Percentiles rank a stretch among this genome's conserved stretches.
phyloP scores from a whole-genome alignment of 345 rosid species.

The Eucalyptus pauciflora region DNA sequence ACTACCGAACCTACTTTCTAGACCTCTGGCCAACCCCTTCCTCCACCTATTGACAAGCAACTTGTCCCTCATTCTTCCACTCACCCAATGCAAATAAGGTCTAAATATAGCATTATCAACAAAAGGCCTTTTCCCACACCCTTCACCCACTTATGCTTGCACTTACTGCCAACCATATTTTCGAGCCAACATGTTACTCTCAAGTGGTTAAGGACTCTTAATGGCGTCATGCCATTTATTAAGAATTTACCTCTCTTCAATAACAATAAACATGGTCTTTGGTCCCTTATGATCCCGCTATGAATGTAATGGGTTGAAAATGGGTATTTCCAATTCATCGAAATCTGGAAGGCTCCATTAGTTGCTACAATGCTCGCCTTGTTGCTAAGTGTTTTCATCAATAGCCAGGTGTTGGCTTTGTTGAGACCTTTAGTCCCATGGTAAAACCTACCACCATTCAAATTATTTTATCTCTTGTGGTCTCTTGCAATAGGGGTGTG shows the following conservation, averaged over 20 bases:
- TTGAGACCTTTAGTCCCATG: too few relatives aligned
- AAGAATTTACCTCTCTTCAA: too few relatives aligned
- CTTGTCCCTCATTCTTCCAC: background rate
- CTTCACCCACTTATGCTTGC: background rate
- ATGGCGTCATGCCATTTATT: background rate
- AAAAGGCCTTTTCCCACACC: background rate
- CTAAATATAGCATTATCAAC: background rate
- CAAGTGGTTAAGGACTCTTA: background rate
- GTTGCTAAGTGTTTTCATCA: background rate
- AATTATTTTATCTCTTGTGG: background rate
- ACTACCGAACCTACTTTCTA: background rate
- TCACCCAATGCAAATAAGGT: background rate
- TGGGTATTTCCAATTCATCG: background rate
- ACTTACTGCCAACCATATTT: background rate
- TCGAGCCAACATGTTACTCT: background rate
- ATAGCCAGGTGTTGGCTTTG: background rate
- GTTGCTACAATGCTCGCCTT: background rate
- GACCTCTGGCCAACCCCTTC: background rate
- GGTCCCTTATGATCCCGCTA: background rate
- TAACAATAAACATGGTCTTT: background rate
- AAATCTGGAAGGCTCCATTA: background rate
- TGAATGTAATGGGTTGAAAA: background rate
- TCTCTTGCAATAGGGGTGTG: background rate
- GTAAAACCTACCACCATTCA: too few relatives aligned
- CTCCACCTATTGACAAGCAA: background rate